Evolutionary conservation across 768 basidiomycete genomes (phyloP).

Genomic region (Gyrodon lividus): DNA sequence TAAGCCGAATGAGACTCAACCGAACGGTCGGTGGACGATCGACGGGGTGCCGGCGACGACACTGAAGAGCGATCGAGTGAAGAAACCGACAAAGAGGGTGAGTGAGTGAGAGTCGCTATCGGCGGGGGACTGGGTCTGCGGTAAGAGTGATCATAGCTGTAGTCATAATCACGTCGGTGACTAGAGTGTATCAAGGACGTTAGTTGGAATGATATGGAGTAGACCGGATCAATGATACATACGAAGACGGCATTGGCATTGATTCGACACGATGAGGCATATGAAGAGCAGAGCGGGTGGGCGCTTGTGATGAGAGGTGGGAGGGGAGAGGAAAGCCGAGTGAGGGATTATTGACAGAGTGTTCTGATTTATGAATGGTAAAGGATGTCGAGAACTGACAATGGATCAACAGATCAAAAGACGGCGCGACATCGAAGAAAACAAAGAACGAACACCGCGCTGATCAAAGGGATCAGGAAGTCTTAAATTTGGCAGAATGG

Average conservation of each 20-base stretch:
- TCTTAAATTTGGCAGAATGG: slow-evolving; percentile 32
- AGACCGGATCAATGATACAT: slow-evolving; percentile 22
- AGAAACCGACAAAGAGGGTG: slow-evolving; percentile 59
- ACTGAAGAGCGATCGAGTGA: slow-evolving; percentile 60
- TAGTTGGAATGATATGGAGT: slow-evolving; percentile 32
- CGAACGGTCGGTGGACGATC: slow-evolving; percentile 36
- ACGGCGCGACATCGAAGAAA: slow-evolving; percentile 33
- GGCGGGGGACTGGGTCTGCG: slow-evolving; percentile 47
- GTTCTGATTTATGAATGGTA: slow-evolving; percentile 37
- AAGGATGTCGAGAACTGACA: slow-evolving; percentile 39
- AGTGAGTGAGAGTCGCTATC: slow-evolving; percentile 52
- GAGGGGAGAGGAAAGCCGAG: slow-evolving; percentile 15
- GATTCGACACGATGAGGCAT: slow-evolving; percentile 57
- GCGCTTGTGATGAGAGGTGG: slow-evolving; percentile 14
- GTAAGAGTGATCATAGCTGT: slow-evolving; percentile 40
- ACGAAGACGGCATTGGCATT: slow-evolving; percentile 34
- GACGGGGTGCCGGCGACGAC: slow-evolving; percentile 55
- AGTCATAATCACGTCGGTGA: slow-evolving; percentile 39
- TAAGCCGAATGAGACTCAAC: slow-evolving; percentile 29
- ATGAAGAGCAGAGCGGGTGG: slow-evolving; percentile 17
- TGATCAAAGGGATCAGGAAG: slow-evolving; percentile 35
- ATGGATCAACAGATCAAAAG: slow-evolving; percentile 39
- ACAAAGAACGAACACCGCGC: slow-evolving; percentile 36
- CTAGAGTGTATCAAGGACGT: slow-evolving; percentile 24
- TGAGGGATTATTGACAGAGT: slow-evolving; percentile 22